These are phyloP conservation scores for Dendrobium catenatum DNA, from an alignment of 106 monocot genomes.

Conservation along the genomic window DNA sequence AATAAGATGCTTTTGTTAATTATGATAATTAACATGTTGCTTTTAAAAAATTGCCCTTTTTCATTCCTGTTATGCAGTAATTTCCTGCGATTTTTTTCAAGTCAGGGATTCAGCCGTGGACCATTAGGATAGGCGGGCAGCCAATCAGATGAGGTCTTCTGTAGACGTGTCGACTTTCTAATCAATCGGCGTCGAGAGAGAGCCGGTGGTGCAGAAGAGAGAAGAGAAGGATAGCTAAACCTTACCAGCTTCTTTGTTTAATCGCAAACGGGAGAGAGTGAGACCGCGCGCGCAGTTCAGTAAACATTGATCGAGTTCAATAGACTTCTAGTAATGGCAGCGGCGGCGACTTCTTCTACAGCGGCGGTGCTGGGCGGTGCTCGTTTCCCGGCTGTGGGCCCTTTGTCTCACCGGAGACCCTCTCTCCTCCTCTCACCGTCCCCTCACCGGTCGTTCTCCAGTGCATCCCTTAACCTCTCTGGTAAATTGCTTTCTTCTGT, in stretches of 20 bases:
- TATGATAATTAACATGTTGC: too few species aligned
- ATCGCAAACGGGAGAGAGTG: not conserved
- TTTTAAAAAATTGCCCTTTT: too few species aligned
- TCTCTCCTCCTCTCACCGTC: not conserved
- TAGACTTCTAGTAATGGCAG: conserved; percentile 12
- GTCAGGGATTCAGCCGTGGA: not conserved
- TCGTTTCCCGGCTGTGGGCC: conserved; percentile 9
- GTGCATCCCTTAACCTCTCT: conserved; percentile 5
- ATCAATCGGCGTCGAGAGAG: not conserved
- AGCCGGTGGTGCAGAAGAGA: not conserved
- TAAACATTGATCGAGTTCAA: not conserved
- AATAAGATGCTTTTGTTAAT: too few species aligned
- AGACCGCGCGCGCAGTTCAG: not conserved
- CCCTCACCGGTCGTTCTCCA: conserved; percentile 1
- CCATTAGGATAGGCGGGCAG: not conserved
- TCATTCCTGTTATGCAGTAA: too few species aligned
- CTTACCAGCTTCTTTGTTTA: not conserved
- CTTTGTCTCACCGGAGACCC: conserved; percentile 4
- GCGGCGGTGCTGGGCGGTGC: conserved; percentile 24
- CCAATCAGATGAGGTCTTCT: not conserved
- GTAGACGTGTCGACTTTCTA: not conserved
- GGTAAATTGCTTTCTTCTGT: not conserved
- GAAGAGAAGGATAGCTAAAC: not conserved
- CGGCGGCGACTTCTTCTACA: conserved; percentile 3
- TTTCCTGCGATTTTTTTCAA: too few species aligned